Percentiles rank a stretch among this genome's conserved stretches.
Conservation (phyloP, 2,329 filamentous ascomycete genomes). For the Penicillium glabrum region DNA sequence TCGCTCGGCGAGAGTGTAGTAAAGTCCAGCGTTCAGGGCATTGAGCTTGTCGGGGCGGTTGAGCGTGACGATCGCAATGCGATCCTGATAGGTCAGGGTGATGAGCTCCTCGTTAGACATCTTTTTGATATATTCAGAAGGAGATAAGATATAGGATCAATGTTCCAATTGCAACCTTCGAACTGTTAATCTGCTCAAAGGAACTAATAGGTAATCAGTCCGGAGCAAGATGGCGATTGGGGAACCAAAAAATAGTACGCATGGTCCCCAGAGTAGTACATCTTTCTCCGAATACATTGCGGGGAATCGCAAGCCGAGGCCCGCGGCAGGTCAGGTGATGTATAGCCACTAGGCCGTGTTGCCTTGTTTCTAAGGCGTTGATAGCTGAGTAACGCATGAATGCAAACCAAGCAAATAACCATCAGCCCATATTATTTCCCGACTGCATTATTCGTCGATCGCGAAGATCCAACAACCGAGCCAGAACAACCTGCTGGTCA, state of each 20-base stretch:
- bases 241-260: neutral
- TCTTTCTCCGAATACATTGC: conserved; percentile 2
- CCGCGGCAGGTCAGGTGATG: conserved; percentile 19
- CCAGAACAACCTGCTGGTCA: neutral
- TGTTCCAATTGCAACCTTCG: neutral
- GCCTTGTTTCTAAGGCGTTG: neutral
- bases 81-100: conserved; percentile 64
- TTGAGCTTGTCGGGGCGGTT: conserved; percentile 86
- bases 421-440: conserved; percentile 1
- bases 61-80: conserved; percentile 81
- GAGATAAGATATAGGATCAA: neutral
- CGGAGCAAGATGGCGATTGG: neutral
- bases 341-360: neutral
- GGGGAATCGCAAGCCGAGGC: conserved; percentile 23
- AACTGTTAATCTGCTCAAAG: neutral
- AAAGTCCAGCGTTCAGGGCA: conserved; percentile 69
- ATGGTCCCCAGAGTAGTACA: neutral
- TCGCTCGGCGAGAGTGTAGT: conserved; percentile 72
- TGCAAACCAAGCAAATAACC: conserved; percentile 1
- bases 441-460: neutral
- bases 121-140: neutral
- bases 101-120: conserved; percentile 49
- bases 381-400: neutral
- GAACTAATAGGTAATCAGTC: neutral
- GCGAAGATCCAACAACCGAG: neutral